Evolutionary conservation across 106 monocot species (phyloP).

Genomic region (Dioscorea alata): DNA sequence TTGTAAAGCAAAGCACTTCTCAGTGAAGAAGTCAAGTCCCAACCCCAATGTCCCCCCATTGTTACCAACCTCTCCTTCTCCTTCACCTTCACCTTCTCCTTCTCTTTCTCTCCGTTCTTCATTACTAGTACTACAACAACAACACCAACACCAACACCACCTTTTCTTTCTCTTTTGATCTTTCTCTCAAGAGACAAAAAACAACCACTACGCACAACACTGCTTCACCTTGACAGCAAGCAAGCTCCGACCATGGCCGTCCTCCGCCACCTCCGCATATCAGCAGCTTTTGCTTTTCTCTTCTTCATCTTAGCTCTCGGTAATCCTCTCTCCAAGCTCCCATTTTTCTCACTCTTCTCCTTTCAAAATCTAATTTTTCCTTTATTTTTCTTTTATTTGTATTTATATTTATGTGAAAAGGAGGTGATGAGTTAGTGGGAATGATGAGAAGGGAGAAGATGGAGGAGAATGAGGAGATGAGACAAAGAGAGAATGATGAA

Average conservation of each 20-base stretch:
- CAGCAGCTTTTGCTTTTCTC: constrained; percentile 10
- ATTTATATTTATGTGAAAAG: no score
- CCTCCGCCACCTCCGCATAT: constrained; percentile 4
- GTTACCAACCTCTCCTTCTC: not conserved
- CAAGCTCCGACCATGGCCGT: constrained; percentile 17
- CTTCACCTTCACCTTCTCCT: not conserved
- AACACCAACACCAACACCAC: not conserved
- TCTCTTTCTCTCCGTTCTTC: constrained; percentile 1
- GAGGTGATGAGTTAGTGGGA: no score
- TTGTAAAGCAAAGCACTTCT: no score
- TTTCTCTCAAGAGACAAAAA: not conserved
- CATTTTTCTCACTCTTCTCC: not conserved
- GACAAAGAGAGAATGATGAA: constrained; percentile 2
- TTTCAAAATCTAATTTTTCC: not conserved
- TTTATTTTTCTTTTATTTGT: not conserved
- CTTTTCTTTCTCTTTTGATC: not conserved
- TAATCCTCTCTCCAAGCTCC: not conserved
- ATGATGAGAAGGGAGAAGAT: not conserved
- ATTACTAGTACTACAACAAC: not conserved
- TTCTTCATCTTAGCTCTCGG: constrained; percentile 22
- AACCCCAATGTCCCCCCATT: no score
- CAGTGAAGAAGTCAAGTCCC: no score
- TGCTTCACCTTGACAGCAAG: no score
- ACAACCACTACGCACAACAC: not conserved
- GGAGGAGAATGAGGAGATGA: not conserved